Percentiles rank a stretch among this genome's conserved stretches.
Evolutionary conservation across 2,329 filamentous ascomycete genomes (phyloP).

Genomic region (Drechslerella stenobrocha): DNA sequence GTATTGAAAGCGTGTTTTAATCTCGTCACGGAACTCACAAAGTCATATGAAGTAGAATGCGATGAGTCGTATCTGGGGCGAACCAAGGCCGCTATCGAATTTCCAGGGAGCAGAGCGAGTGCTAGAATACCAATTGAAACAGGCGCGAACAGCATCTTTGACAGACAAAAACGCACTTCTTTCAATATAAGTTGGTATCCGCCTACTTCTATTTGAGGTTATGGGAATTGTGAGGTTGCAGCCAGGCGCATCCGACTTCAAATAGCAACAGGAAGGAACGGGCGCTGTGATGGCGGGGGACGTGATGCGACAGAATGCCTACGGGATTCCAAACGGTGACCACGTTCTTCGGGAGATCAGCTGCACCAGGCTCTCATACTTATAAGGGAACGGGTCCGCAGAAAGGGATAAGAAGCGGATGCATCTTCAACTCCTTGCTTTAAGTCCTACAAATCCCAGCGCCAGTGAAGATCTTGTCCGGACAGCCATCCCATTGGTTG

Average conservation of each 20-base stretch:
- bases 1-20: neutral
- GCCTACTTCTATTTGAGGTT: neutral
- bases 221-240: neutral
- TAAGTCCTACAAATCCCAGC: slow-evolving; percentile 11
- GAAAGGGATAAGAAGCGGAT: slow-evolving; percentile 15
- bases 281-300: neutral
- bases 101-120: slow-evolving; percentile 23
- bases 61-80: slow-evolving; percentile 16
- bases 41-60: slow-evolving; percentile 27
- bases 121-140: slow-evolving; percentile 22
- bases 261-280: slow-evolving; percentile 11
- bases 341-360: slow-evolving; percentile 42
- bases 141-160: slow-evolving; percentile 27
- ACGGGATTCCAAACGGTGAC: slow-evolving; percentile 12
- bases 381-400: slow-evolving; percentile 12
- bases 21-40: slow-evolving; percentile 19
- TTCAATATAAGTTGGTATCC: neutral
- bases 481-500: slow-evolving; percentile 28
- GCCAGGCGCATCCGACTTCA: neutral
- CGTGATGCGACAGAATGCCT: slow-evolving; percentile 7
- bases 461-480: slow-evolving; percentile 23
- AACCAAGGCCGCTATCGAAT: slow-evolving; percentile 27
- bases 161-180: neutral
- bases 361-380: slow-evolving; percentile 28
- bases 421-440: slow-evolving; percentile 36